Evolutionary conservation across 768 basidiomycete species (phyloP).

Genomic region (Saitozyma podzolica): DNA sequence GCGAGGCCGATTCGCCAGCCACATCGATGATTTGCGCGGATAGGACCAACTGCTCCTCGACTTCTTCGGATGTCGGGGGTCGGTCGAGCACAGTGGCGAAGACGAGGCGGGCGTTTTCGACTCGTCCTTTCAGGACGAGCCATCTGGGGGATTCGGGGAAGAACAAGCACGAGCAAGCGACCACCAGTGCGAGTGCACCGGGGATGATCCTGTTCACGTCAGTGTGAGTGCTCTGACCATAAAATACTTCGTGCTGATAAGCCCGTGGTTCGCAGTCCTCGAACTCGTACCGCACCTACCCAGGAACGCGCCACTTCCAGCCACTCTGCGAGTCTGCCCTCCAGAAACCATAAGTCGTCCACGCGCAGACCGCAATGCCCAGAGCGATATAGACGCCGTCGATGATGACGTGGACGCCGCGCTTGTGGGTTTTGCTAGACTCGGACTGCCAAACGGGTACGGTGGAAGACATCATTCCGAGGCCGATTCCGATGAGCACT

Average conservation of each 20-base stretch:
- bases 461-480: constrained; percentile 25
- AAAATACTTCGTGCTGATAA: neutral
- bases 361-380: constrained; percentile 21
- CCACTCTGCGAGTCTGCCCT: neutral
- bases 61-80: constrained; percentile 14
- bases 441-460: constrained; percentile 34
- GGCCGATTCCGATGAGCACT: constrained; percentile 28
- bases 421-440: constrained; percentile 21
- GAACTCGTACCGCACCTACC: constrained; percentile 12
- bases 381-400: constrained; percentile 28
- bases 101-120: constrained; percentile 21
- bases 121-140: constrained; percentile 49
- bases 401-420: constrained; percentile 30
- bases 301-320: constrained; percentile 23
- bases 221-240: neutral
- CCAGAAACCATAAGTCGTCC: constrained; percentile 27
- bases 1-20: constrained; percentile 17
- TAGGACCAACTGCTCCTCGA: constrained; percentile 6
- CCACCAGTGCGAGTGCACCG: constrained; percentile 25
- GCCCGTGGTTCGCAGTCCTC: neutral
- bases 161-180: constrained; percentile 18
- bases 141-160: constrained; percentile 48
- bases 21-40: constrained; percentile 15
- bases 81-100: constrained; percentile 20
- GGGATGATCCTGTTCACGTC: constrained; percentile 19